Conservation (phyloP, 2,329 filamentous ascomycete species). For the Chalaropsis thielavioides region DNA sequence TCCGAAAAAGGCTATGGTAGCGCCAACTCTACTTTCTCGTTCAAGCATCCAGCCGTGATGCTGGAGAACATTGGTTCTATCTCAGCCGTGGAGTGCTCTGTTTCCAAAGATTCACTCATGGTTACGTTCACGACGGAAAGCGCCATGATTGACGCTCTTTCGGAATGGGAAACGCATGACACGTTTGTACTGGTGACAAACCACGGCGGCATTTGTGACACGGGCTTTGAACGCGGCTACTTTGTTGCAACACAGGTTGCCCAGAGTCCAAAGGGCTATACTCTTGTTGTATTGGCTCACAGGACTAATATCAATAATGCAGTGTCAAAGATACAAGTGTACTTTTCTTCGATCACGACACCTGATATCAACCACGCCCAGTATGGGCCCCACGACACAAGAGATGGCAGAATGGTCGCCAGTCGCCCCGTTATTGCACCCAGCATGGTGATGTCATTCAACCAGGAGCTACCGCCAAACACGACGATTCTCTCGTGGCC, state of each 20-base stretch:
- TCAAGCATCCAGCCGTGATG: slow-evolving; percentile 8
- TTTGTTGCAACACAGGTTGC: slow-evolving; percentile 5
- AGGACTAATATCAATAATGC: background rate
- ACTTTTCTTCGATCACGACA: background rate
- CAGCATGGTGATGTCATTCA: slow-evolving; percentile 2
- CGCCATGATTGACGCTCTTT: slow-evolving; percentile 3
- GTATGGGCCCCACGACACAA: background rate
- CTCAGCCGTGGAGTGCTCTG: background rate
- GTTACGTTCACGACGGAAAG: background rate
- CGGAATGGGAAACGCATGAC: background rate
- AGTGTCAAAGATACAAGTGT: background rate
- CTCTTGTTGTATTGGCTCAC: background rate
- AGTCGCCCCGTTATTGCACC: slow-evolving; percentile 2
- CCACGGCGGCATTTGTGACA: background rate
- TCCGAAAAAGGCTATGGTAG: background rate
- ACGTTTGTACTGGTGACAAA: slow-evolving; percentile 9
- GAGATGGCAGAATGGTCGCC: background rate
- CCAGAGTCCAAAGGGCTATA: background rate
- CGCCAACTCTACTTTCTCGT: slow-evolving; percentile 10
- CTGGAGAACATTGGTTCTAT: slow-evolving; percentile 7
- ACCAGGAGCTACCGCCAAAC: slow-evolving; percentile 7
- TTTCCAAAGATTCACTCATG: background rate
- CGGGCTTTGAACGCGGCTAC: background rate
- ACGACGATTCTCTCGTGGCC: slow-evolving; percentile 11
- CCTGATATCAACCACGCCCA: background rate